Base-by-base conservation (phyloP, 1,284 basidiomycete genomes). In the Marasmius oreades region DNA sequence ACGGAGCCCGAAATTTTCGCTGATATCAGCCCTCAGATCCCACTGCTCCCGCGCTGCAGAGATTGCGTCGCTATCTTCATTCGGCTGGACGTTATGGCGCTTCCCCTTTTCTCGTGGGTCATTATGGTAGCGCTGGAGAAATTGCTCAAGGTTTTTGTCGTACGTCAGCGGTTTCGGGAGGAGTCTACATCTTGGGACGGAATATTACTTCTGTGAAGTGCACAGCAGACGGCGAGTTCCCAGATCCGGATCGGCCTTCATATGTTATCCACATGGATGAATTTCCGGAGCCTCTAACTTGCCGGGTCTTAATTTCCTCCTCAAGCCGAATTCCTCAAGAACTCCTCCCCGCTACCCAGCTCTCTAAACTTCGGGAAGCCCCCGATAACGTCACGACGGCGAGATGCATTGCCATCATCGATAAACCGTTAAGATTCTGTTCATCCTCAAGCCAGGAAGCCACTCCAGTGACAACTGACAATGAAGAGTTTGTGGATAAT, bases 91-190 rank as follows among this genome's bases (percentile, higher is more conserved):
- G 92, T 31, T 98, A 97, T 66, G 96, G 96, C 5, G 74, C 90
- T 10, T 93, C 92, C 0, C 87, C 96, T 0, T 98, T 95, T 72
- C 82, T 99, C 14, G 81, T 98, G 4, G 93, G 93, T 0, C 95
- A 98, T 64, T 98, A 98, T 68, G 96, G 96, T 28, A 93, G 95
- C 3, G 77, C 88, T 0, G 94, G 95, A 2, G 95, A 97, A 66
- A 85, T 96, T n/a, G 82, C 90, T 0, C 94, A 97, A 70, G 94
- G 93, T 0, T 98, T 95, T 69, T 96, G 94, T 70, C 91, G 94
- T 33, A 83, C 88, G 5, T 82, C 90, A 34, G 94, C 95, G 2
- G 94, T 97, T 5, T 81, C 82, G 60, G 93, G 93, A 8, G 88
- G 82, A 0, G 88, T 88, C 1, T 96, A 96, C 68, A 88, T 97